Percentiles rank a stretch among this genome's conserved stretches.
phyloP scores from a whole-genome alignment of 2,329 filamentous ascomycete species.

The Calonectria fujianensis region DNA sequence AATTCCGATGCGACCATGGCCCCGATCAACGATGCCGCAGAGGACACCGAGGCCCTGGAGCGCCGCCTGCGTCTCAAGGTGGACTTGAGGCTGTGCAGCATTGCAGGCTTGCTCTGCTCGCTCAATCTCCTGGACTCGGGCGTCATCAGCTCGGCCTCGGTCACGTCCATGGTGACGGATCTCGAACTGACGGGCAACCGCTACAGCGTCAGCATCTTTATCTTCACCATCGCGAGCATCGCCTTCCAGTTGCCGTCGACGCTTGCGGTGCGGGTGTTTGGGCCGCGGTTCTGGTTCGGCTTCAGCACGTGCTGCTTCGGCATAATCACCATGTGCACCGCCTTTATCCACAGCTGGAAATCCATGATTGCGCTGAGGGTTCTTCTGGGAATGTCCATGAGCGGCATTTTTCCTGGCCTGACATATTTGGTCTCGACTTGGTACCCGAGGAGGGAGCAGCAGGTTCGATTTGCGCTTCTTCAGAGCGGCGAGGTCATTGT shows the following conservation, averaged over 20 bases:
- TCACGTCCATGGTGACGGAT: constrained; percentile 31
- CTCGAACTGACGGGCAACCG: constrained; percentile 28
- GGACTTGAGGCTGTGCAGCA: constrained; percentile 28
- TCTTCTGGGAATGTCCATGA: constrained; percentile 26
- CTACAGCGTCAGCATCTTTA: constrained; percentile 36
- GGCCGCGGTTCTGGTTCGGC: constrained; percentile 21
- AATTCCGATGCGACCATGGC: neutral
- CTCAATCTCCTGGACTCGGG: constrained; percentile 32
- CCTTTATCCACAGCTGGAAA: constrained; percentile 36
- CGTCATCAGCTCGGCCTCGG: constrained; percentile 32
- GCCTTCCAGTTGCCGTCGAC: constrained; percentile 29
- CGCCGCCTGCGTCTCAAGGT: constrained; percentile 27
- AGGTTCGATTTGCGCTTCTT: constrained; percentile 21
- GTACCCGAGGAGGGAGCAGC: constrained; percentile 31
- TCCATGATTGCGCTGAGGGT: constrained; percentile 28
- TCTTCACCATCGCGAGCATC: constrained; percentile 34
- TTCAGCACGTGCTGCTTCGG: constrained; percentile 26
- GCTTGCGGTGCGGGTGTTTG: constrained; percentile 19
- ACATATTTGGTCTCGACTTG: constrained; percentile 29
- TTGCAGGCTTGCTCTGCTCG: constrained; percentile 29
- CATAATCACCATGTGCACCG: constrained; percentile 30
- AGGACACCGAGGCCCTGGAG: neutral
- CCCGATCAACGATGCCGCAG: neutral
- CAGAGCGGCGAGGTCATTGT: constrained; percentile 26
- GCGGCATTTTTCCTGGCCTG: constrained; percentile 29